These are phyloP conservation scores for Rutstroemia sp. DNA, from an alignment of 2,329 filamentous ascomycete genomes.

Conservation along the genomic window DNA sequence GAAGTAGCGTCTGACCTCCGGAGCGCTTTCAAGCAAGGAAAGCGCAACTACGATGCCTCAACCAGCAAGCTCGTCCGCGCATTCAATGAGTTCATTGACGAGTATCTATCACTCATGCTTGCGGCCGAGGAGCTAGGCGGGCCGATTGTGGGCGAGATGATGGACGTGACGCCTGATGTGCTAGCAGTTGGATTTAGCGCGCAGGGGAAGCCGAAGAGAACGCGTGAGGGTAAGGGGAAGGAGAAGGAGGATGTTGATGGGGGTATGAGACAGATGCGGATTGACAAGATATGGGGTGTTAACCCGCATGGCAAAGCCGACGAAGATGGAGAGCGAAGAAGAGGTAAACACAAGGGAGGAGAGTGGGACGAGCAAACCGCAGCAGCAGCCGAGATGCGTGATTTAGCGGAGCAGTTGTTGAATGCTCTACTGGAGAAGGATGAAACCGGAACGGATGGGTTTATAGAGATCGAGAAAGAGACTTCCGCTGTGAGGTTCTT, in stretches of 20 bases:
- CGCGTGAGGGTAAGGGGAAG: conserved; percentile 25
- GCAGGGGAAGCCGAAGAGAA: conserved; percentile 44
- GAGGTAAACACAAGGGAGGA: conserved; percentile 32
- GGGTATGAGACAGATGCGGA: conserved; percentile 50
- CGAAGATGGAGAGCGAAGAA: conserved; percentile 6
- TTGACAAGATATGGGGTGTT: conserved; percentile 54
- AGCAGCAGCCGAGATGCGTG: conserved; percentile 51
- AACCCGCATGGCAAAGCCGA: conserved; percentile 26
- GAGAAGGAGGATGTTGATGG: conserved; percentile 35
- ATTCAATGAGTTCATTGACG: conserved; percentile 64
- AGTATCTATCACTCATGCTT: conserved; percentile 64
- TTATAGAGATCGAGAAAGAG: conserved; percentile 51
- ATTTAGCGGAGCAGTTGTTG: conserved; percentile 52
- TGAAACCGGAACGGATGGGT: conserved; percentile 48
- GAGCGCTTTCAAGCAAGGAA: conserved; percentile 33
- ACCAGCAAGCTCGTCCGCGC: conserved; percentile 54
- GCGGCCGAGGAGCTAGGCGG: conserved; percentile 79
- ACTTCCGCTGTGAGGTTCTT: conserved; percentile 57
- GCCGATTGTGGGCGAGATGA: conserved; percentile 69
- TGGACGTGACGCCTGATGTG: conserved; percentile 55
- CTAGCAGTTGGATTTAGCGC: conserved; percentile 53
- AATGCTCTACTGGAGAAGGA: conserved; percentile 48
- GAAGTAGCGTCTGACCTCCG: neutral
- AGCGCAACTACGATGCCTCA: conserved; percentile 51
- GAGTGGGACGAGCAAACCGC: conserved; percentile 31